Percentiles rank a stretch among this genome's conserved stretches.
Conservation (phyloP, 345 rosid species). For the Hevea brasiliensis region DNA sequence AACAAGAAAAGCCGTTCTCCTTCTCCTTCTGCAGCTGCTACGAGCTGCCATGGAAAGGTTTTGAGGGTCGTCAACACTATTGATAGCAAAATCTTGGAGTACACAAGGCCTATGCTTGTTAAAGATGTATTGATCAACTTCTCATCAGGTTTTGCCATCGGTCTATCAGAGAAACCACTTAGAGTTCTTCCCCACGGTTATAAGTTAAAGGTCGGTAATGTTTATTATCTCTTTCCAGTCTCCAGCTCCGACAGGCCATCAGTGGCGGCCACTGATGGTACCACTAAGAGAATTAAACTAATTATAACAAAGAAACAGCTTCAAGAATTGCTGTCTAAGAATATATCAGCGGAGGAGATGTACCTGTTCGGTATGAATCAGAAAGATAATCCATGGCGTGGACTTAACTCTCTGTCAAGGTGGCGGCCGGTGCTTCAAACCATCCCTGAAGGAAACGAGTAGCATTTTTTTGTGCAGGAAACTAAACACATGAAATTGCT, state of each 20-base stretch:
- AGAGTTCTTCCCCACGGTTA: neutral
- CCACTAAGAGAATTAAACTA: slow-evolving; percentile 3
- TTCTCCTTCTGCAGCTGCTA: neutral
- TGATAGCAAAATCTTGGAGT: neutral
- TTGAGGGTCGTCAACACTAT: neutral
- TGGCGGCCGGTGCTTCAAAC: slow-evolving; percentile 25
- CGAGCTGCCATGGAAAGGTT: neutral
- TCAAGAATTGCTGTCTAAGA: slow-evolving; percentile 16
- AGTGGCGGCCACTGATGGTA: neutral
- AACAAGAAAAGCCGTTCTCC: neutral
- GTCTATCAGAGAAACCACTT: neutral
- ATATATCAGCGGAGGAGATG: slow-evolving; percentile 5
- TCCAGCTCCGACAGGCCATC: neutral
- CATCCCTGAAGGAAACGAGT: slow-evolving; percentile 24
- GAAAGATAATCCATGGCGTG: neutral
- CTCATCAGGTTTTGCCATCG: neutral
- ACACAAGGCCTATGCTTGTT: neutral
- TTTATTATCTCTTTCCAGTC: neutral
- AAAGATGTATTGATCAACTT: neutral
- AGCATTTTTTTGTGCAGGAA: neutral
- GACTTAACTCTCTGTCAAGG: slow-evolving; percentile 3
- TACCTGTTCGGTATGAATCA: neutral
- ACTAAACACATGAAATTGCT: neutral
- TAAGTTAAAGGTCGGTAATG: neutral
- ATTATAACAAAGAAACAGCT: slow-evolving; percentile 21